Conservation (phyloP, 345 rosid genomes). For the Hibiscus tridactylites region DNA sequence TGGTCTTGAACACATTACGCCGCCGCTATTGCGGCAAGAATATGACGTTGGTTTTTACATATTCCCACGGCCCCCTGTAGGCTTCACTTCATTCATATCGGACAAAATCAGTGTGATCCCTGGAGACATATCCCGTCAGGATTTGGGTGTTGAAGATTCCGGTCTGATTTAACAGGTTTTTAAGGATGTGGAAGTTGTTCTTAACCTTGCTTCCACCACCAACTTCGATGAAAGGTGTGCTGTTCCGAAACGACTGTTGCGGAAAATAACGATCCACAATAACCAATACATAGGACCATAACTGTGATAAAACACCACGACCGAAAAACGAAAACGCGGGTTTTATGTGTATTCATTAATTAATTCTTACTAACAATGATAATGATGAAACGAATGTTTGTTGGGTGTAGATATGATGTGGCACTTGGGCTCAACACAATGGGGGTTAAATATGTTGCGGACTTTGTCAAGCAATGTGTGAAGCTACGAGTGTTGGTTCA, state of each 20-base stretch:
- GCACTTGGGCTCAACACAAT: slow-evolving; percentile 50
- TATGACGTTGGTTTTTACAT: no score
- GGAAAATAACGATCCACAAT: no score
- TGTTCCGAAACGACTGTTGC: background rate
- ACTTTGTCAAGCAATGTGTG: slow-evolving; percentile 50
- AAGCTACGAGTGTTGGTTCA: slow-evolving; percentile 44
- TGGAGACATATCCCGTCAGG: slow-evolving; percentile 45
- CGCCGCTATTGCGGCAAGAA: no score
- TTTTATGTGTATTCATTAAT: no score
- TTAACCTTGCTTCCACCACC: slow-evolving; percentile 69
- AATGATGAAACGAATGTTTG: background rate
- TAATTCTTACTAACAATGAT: background rate
- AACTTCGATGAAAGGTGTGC: slow-evolving; percentile 54
- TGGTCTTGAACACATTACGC: no score
- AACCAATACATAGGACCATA: no score
- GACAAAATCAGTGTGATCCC: slow-evolving; percentile 40
- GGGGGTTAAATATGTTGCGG: slow-evolving; percentile 44
- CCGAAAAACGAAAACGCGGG: background rate
- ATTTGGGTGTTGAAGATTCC: slow-evolving; percentile 37
- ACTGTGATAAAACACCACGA: no score
- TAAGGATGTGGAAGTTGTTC: slow-evolving; percentile 38
- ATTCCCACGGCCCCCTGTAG: no score
- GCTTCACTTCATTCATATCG: slow-evolving; percentile 28
- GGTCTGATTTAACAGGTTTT: slow-evolving; percentile 33
- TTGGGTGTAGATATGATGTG: slow-evolving; percentile 47